phyloP scores from a whole-genome alignment of 1,139 yeast species.

The Taphrina confusa region DNA sequence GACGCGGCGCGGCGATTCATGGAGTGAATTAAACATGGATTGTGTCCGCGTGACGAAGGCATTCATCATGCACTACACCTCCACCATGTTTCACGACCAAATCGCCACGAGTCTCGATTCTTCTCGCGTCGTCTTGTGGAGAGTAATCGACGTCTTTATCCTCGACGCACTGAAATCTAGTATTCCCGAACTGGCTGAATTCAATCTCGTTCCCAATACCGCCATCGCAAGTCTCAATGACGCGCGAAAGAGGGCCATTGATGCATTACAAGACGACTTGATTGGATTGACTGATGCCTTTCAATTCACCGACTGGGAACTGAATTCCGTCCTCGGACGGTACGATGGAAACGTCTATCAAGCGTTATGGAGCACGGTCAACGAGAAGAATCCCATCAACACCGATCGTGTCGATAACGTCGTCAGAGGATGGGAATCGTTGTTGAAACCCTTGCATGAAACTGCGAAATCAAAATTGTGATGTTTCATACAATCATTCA shows the following conservation, averaged over 20 bases:
- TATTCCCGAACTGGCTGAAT: constrained; percentile 17
- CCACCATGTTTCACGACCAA: neutral
- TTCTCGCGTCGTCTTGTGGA: neutral
- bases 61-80: constrained; percentile 15
- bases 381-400: constrained; percentile 26
- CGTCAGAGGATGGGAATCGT: constrained; percentile 11
- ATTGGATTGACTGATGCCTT: constrained; percentile 88
- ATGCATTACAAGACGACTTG: constrained; percentile 44
- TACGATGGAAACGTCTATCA: constrained; percentile 84
- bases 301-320: constrained; percentile 77
- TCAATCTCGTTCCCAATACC: neutral
- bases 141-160: constrained; percentile 5
- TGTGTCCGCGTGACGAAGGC: constrained; percentile 31
- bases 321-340: constrained; percentile 82
- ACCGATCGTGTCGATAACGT: constrained; percentile 8
- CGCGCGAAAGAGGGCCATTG: neutral
- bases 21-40: constrained; percentile 18
- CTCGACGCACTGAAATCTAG: constrained; percentile 8
- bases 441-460: constrained; percentile 25
- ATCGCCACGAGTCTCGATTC: neutral
- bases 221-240: neutral
- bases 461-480: constrained; percentile 10
- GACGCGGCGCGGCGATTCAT: constrained; percentile 1
- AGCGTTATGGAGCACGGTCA: constrained; percentile 46
- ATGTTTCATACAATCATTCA: no score